Evolutionary conservation across 148 eudicot species (phyloP).

Genomic region (Amaranthus palmeri): DNA sequence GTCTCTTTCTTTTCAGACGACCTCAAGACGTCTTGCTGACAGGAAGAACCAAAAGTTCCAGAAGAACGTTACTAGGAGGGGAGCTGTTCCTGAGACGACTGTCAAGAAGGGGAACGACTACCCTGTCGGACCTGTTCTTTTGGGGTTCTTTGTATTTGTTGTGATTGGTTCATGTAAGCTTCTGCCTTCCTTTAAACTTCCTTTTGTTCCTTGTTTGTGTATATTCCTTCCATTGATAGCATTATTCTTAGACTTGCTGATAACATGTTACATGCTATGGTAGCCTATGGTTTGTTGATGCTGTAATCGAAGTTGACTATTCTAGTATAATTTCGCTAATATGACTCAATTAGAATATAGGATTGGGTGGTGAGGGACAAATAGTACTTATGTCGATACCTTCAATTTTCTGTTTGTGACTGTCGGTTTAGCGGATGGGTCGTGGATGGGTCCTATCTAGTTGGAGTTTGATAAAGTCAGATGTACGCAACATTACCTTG

Average conservation of each 20-base stretch:
- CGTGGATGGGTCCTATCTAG: no score
- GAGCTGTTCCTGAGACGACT: slow-evolving; percentile 65
- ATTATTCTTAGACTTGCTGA: background rate
- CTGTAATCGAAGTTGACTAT: no score
- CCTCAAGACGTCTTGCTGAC: slow-evolving; percentile 75
- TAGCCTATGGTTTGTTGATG: no score
- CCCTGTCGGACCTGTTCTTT: slow-evolving; percentile 72
- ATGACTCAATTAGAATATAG: no score
- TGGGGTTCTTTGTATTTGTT: slow-evolving; percentile 75
- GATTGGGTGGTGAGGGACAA: no score
- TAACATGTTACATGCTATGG: no score
- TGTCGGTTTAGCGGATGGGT: no score
- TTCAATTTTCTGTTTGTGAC: no score
- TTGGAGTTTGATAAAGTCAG: no score
- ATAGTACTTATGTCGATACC: no score
- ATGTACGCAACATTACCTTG: no score
- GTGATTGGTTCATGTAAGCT: slow-evolving; percentile 86
- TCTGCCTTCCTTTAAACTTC: background rate
- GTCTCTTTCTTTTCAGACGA: slow-evolving; percentile 42
- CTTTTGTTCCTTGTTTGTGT: background rate
- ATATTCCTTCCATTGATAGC: background rate
- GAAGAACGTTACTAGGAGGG: slow-evolving; percentile 75
- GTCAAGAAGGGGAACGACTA: slow-evolving; percentile 62
- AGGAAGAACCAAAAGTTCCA: slow-evolving; percentile 70
- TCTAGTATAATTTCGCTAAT: no score